Percentiles rank a stretch among this genome's conserved stretches.
Evolutionary conservation across 495 filamentous ascomycete genomes (phyloP).

Genomic region (Hyaloscypha variabilis): DNA sequence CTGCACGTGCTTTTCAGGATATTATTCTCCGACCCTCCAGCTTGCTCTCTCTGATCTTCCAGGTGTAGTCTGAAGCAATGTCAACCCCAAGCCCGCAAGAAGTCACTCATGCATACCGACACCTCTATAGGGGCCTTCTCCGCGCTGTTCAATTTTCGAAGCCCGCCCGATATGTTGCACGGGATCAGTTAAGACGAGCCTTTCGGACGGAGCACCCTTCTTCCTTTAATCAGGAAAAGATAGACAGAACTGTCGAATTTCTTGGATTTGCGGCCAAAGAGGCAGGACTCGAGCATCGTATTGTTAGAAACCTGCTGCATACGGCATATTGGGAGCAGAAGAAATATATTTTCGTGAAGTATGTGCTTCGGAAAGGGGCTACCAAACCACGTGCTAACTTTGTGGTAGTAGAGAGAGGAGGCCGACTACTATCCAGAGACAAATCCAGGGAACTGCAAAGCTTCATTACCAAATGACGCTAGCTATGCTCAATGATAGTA

Average conservation of each 20-base stretch:
- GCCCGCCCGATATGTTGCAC: slow-evolving; percentile 70
- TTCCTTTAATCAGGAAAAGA: slow-evolving; percentile 59
- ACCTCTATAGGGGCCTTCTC: slow-evolving; percentile 72
- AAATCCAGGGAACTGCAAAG: slow-evolving; percentile 43
- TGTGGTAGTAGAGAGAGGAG: background rate
- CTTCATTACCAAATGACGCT: slow-evolving; percentile 68
- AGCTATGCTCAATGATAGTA: slow-evolving; percentile 70
- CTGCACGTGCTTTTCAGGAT: background rate
- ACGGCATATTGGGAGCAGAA: slow-evolving; percentile 45
- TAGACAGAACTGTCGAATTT: slow-evolving; percentile 78
- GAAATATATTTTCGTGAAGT: background rate
- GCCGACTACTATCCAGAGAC: background rate
- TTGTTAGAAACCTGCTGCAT: slow-evolving; percentile 74
- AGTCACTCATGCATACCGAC: slow-evolving; percentile 76
- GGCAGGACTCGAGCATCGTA: slow-evolving; percentile 75
- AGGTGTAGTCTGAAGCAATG: no score
- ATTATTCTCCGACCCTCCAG: background rate
- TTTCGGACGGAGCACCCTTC: slow-evolving; percentile 63
- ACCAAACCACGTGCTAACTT: background rate
- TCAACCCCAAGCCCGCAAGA: slow-evolving; percentile 31
- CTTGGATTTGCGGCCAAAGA: slow-evolving; percentile 66
- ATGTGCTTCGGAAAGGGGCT: background rate
- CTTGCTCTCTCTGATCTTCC: background rate
- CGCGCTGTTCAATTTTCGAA: slow-evolving; percentile 79
- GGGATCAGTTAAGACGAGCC: slow-evolving; percentile 63